Conservation (phyloP, 176 grass and related monocot species). For the Carex myosuroides region DNA sequence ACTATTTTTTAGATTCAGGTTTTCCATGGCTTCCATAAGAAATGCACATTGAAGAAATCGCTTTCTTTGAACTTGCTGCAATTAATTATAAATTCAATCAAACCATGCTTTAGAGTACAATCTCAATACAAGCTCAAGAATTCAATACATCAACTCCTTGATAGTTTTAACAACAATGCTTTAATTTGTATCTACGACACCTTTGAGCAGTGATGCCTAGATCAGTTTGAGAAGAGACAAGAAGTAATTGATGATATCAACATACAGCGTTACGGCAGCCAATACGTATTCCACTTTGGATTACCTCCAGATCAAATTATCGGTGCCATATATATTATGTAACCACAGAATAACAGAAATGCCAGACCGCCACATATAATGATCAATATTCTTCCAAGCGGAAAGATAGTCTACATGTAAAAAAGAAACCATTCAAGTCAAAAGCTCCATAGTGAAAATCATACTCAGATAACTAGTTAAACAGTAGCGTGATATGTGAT, state of each 20-base stretch:
- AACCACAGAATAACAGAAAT: constrained; percentile 72
- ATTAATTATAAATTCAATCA: neutral
- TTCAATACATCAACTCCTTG: neutral
- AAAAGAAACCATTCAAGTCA: neutral
- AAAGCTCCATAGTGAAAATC: too few species aligned
- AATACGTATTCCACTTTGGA: constrained; percentile 89
- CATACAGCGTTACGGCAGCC: constrained; percentile 72
- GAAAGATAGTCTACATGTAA: constrained; percentile 45
- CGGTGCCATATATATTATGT: constrained; percentile 92
- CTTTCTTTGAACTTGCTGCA: too few species aligned
- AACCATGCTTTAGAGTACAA: neutral
- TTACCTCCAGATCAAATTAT: constrained; percentile 87
- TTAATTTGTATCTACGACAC: neutral
- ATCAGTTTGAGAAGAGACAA: constrained; percentile 44
- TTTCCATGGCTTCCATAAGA: neutral
- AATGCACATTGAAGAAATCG: neutral
- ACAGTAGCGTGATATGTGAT: neutral
- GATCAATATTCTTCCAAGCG: constrained; percentile 49
- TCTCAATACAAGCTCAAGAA: neutral
- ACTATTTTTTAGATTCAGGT: too few species aligned
- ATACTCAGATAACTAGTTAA: too few species aligned
- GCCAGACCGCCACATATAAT: constrained; percentile 64
- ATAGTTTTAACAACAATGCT: neutral
- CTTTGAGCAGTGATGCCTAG: constrained; percentile 29
- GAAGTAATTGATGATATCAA: constrained; percentile 85